Conservation (phyloP, 2,329 filamentous ascomycete genomes). For the Cordyceps cicadae region DNA sequence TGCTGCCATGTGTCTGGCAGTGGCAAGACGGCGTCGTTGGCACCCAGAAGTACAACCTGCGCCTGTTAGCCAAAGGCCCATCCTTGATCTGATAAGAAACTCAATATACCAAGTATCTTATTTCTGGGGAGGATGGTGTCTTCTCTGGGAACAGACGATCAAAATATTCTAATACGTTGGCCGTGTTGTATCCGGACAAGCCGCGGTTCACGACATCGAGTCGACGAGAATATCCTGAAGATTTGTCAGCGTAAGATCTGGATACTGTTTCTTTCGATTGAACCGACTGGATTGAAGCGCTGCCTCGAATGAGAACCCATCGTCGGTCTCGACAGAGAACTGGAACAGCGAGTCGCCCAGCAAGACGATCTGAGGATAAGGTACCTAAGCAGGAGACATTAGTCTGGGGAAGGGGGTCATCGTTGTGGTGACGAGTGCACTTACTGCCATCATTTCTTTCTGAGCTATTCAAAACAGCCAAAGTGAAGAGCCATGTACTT, state of each 20-base stretch:
- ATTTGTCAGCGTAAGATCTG: neutral
- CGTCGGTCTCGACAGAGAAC: conserved; percentile 47
- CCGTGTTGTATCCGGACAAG: conserved; percentile 77
- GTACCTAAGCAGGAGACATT: conserved; percentile 26
- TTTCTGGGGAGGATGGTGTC: conserved; percentile 44
- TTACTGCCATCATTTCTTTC: conserved; percentile 17
- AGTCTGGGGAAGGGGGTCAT: neutral
- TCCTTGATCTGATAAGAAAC: neutral
- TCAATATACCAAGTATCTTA: conserved; percentile 55
- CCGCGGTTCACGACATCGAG: conserved; percentile 86
- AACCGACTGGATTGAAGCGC: conserved; percentile 56
- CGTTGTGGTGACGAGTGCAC: neutral
- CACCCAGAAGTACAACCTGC: conserved; percentile 73
- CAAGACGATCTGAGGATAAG: conserved; percentile 68
- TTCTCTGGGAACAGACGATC: conserved; percentile 63
- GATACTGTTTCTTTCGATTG: neutral
- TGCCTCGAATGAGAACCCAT: conserved; percentile 68
- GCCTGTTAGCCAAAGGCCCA: conserved; percentile 15
- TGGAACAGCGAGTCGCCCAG: conserved; percentile 89
- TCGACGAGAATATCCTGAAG: conserved; percentile 61
- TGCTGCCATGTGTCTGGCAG: conserved; percentile 59
- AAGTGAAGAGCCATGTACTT: neutral
- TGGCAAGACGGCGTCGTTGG: conserved; percentile 76
- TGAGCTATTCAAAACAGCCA: neutral
- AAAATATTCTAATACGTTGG: conserved; percentile 62